Base-by-base conservation (phyloP, 768 basidiomycete species). In the Pisolithus microcarpus region DNA sequence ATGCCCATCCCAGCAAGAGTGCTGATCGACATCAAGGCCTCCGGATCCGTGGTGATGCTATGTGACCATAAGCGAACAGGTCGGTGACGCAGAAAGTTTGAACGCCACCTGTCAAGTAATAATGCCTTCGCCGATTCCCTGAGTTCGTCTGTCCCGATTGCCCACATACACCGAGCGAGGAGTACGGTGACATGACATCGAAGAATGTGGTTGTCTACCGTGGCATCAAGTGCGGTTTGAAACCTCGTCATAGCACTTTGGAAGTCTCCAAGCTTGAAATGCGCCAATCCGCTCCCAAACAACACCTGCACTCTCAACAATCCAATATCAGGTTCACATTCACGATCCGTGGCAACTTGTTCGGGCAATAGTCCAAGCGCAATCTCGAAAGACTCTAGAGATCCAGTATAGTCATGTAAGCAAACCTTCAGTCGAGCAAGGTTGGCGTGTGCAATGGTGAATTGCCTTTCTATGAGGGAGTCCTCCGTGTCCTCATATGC, bases 401-500 rank as follows among this genome's bases (percentile, higher is more conserved):
- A 82, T 5, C 75, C 78, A 0, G 73, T 68, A 60, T 81, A 83
- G 49, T 87, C 76, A 11, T 72, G 68, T 3, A 74, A 61, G 0
- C 83, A 73, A n/a, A 95, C 70, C 18, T 79, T 76, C 23, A 95
- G 64, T 9, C 96, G 81, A 0, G 85, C 96, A 7, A 91, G 70
- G 52, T 87, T 95, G 21, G 79, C 71, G 55, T 93, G 87, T 0
- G 93, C 89, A 37, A 92, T 80, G 5, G 79, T 81, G 61, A 86
- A 99, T 48, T 79, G 83, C 46, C 74, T 70, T 66, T 97, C 96
- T 10, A 91, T 80, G 21, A 73, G 70, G 1, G 83, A 67, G 48
- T 91, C 85, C 65, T 99, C 96, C 13, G 79, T 80, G 48, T 86
- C 82, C 64, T 99, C 96, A 69, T 96, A 99, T 24, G 78, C 76